phyloP scores from a whole-genome alignment of 306 rosid species.

The Amphicarpaea edgeworthii region DNA sequence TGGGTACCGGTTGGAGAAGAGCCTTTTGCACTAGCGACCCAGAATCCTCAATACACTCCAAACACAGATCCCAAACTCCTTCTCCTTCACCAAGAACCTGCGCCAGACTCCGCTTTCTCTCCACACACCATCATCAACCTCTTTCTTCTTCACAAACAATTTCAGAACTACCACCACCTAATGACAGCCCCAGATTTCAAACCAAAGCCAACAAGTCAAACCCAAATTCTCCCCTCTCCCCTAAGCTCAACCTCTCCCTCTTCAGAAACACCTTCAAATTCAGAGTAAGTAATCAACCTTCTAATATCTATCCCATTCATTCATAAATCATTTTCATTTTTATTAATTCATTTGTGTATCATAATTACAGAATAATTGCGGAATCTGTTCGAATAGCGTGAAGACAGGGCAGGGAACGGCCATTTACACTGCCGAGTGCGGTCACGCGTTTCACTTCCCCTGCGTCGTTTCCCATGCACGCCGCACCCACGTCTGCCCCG shows the following conservation, averaged over 20 bases:
- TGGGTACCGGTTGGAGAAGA: slow-evolving; percentile 88
- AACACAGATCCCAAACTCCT: slow-evolving; percentile 44
- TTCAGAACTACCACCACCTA: background rate
- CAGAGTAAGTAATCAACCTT: slow-evolving; percentile 51
- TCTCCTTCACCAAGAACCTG: slow-evolving; percentile 67
- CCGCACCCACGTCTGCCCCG: slow-evolving; percentile 68
- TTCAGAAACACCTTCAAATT: slow-evolving; percentile 82
- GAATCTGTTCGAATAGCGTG: slow-evolving; percentile 71
- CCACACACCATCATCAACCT: slow-evolving; percentile 28
- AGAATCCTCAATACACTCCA: slow-evolving; percentile 44
- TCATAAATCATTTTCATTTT: background rate
- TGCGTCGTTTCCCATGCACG: slow-evolving; percentile 68
- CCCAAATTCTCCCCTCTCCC: slow-evolving; percentile 77
- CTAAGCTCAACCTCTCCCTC: slow-evolving; percentile 67
- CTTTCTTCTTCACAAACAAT: slow-evolving; percentile 8
- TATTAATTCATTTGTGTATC: no score
- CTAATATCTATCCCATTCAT: background rate
- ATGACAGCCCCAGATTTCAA: background rate
- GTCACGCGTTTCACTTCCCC: slow-evolving; percentile 82
- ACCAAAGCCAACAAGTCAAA: background rate
- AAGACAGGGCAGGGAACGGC: slow-evolving; percentile 83
- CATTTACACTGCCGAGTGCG: slow-evolving; percentile 84
- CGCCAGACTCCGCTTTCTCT: slow-evolving; percentile 60
- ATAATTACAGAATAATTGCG: slow-evolving; percentile 67
- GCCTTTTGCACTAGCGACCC: slow-evolving; percentile 77